These are phyloP conservation scores for Cladophialophora chaetospira DNA, from an alignment of 2,329 filamentous ascomycete genomes.

Conservation along the genomic window DNA sequence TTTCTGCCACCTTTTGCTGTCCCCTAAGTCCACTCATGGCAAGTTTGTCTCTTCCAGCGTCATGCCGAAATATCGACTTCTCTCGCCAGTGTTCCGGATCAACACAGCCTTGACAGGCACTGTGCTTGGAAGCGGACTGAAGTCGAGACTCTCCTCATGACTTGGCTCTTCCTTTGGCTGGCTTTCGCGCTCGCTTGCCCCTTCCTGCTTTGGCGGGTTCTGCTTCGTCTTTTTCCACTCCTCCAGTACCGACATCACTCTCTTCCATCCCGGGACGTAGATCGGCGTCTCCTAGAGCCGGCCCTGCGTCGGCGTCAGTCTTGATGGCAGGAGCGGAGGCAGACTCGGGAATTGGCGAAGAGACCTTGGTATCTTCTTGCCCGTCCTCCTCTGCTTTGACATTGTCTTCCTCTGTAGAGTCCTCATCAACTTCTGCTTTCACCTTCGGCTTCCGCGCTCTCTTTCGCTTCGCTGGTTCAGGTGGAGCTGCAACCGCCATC, in stretches of 20 bases:
- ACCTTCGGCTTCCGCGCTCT: not conserved
- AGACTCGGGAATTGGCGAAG: not conserved
- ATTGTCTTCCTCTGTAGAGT: not conserved
- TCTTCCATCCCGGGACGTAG: not conserved
- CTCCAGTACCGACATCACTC: not conserved
- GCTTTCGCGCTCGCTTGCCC: not conserved
- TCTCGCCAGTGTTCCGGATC: not conserved
- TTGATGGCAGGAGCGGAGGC: not conserved
- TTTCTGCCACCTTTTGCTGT: too few species aligned
- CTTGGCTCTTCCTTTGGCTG: not conserved
- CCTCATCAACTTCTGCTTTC: not conserved
- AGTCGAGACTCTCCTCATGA: not conserved
- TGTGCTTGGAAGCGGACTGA: too few species aligned
- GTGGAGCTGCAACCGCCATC: slow-evolving; percentile 9
- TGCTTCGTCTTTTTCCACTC: not conserved
- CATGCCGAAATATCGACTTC: not conserved
- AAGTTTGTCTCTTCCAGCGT: too few species aligned
- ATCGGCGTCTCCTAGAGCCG: not conserved
- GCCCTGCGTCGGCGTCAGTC: not conserved
- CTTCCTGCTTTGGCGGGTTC: not conserved
- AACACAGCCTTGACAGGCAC: not conserved
- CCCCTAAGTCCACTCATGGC: not conserved
- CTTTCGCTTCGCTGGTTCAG: not conserved
- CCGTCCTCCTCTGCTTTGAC: not conserved
- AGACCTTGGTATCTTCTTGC: not conserved